phyloP scores from a whole-genome alignment of 2,329 filamentous ascomycete species.

The Neopestalotiopsis clavispora region DNA sequence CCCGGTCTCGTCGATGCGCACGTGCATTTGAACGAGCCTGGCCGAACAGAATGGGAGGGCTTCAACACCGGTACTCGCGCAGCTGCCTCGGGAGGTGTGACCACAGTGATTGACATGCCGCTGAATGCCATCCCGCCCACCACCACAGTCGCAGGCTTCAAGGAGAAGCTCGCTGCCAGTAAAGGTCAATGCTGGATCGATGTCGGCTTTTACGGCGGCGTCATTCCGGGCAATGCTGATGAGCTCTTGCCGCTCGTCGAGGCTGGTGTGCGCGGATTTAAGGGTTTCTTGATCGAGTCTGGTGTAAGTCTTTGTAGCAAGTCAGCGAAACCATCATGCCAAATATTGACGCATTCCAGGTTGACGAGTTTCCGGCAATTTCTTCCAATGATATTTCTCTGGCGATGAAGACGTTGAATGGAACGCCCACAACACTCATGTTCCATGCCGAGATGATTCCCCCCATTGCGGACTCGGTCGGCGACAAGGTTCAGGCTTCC shows the following conservation, averaged over 20 bases:
- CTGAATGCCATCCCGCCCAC: constrained; percentile 96
- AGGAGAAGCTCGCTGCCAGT: constrained; percentile 85
- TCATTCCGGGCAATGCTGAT: constrained; percentile 85
- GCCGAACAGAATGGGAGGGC: constrained; percentile 96
- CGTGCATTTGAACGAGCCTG: constrained; percentile 96
- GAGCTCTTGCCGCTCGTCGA: constrained; percentile 82
- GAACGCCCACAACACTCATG: constrained; percentile 90
- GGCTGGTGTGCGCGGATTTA: constrained; percentile 91
- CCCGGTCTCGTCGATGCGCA: constrained; percentile 96
- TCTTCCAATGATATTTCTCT: constrained; percentile 76
- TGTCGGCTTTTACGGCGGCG: constrained; percentile 96
- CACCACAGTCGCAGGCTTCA: constrained; percentile 81
- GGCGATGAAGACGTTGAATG: constrained; percentile 80
- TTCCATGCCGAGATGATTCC: constrained; percentile 99
- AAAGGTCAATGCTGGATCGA: constrained; percentile 95
- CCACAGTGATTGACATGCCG: constrained; percentile 97
- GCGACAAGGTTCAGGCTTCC: constrained; percentile 75
- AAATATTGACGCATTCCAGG: constrained; percentile 52
- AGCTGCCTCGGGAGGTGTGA: constrained; percentile 93
- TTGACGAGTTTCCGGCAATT: constrained; percentile 96
- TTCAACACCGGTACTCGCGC: constrained; percentile 95
- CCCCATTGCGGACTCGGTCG: constrained; percentile 79
- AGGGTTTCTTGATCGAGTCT: constrained; percentile 96
- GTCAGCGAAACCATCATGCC: background rate
- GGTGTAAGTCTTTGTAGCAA: constrained; percentile 67